Percentiles rank a stretch among this genome's conserved stretches.
phyloP scores from a whole-genome alignment of 331 rosid species.

The Dryas integrifolia region DNA sequence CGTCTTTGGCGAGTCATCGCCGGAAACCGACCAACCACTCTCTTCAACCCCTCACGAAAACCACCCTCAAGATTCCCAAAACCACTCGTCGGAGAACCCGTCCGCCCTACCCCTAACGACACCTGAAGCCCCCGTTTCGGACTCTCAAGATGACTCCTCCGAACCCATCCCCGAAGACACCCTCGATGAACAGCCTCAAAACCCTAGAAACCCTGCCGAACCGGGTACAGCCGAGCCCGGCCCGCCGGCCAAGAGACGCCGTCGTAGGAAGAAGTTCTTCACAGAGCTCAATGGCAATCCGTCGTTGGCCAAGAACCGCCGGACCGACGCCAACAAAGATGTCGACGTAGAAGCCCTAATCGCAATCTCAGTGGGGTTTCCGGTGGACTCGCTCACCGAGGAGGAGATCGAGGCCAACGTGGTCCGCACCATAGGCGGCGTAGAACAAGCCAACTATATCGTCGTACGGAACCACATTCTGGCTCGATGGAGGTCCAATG shows the following conservation, averaged over 20 bases:
- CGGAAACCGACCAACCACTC: constrained; percentile 37
- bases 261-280: constrained; percentile 89
- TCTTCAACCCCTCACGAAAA: constrained; percentile 24
- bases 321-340: constrained; percentile 63
- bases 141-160: constrained; percentile 63
- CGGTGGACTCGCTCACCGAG: constrained; percentile 76
- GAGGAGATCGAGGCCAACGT: constrained; percentile 89
- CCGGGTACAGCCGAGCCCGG: constrained; percentile 42
- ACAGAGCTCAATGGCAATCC: constrained; percentile 57
- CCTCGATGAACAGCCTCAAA: constrained; percentile 26
- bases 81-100: constrained; percentile 26
- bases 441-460: constrained; percentile 74
- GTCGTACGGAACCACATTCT: constrained; percentile 75
- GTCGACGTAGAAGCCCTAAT: constrained; percentile 74
- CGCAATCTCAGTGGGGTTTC: constrained; percentile 79
- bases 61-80: constrained; percentile 10
- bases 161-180: constrained; percentile 42
- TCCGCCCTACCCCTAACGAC: constrained; percentile 24
- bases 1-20: constrained; percentile 34
- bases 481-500: constrained; percentile 72
- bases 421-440: constrained; percentile 68
- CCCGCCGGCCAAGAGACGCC: constrained; percentile 56
- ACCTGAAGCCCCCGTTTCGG: constrained; percentile 36
- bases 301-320: constrained; percentile 54
- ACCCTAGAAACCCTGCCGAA: constrained; percentile 20